Evolutionary conservation across 2,329 filamentous ascomycete species (phyloP).

Genomic region (Paecilomyces sp.): DNA sequence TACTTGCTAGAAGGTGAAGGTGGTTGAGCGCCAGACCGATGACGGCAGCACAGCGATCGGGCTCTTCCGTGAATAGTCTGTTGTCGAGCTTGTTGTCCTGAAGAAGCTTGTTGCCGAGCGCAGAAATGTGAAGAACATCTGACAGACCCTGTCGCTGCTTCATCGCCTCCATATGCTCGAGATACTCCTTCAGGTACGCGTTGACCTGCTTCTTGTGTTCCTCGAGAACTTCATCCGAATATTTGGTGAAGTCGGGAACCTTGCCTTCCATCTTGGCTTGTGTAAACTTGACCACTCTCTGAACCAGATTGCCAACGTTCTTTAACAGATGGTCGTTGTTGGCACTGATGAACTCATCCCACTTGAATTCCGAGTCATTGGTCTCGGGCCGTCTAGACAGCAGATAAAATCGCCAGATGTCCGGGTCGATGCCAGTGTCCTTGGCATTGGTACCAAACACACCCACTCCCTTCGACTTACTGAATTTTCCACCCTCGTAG

Average conservation of each 20-base stretch:
- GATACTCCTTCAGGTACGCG: constrained; percentile 47
- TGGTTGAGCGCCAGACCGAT: constrained; percentile 78
- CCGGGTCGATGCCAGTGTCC: constrained; percentile 73
- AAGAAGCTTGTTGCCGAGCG: constrained; percentile 53
- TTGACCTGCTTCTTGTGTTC: constrained; percentile 43
- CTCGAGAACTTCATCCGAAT: constrained; percentile 31
- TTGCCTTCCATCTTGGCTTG: constrained; percentile 22
- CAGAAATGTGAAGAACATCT: constrained; percentile 51
- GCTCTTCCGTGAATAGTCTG: constrained; percentile 51
- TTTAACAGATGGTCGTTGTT: constrained; percentile 86
- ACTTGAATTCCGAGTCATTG: constrained; percentile 83
- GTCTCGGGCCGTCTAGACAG: constrained; percentile 79
- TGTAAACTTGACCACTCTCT: constrained; percentile 68
- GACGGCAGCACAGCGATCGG: constrained; percentile 53
- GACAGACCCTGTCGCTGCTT: constrained; percentile 51
- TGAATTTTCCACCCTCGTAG: constrained; percentile 87
- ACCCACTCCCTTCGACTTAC: constrained; percentile 80
- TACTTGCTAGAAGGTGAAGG: constrained; percentile 69
- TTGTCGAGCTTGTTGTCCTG: constrained; percentile 58
- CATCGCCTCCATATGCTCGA: constrained; percentile 52
- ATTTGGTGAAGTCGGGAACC: constrained; percentile 32
- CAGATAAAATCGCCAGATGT: constrained; percentile 93
- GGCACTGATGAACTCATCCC: constrained; percentile 70
- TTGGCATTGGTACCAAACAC: constrained; percentile 88
- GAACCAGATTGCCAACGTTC: constrained; percentile 66